Evolutionary conservation across 345 rosid species (phyloP).

Genomic region (Hibiscus syriacus): DNA sequence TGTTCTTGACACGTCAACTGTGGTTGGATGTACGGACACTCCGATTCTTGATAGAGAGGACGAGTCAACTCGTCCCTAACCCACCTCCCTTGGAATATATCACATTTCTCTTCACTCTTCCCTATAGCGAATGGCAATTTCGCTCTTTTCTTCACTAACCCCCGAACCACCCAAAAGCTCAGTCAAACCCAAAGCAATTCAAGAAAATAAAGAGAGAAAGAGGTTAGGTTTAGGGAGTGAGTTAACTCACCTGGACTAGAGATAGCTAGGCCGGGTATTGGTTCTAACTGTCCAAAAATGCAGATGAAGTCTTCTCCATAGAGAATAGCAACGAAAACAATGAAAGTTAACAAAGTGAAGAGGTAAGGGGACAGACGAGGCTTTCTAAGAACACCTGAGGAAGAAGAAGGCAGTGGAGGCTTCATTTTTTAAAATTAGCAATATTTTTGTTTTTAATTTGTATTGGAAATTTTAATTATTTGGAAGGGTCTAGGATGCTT

Average conservation of each 20-base stretch:
- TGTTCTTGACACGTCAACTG: slow-evolving; percentile 93
- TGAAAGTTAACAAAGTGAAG: slow-evolving; percentile 57
- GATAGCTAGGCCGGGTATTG: slow-evolving; percentile 17
- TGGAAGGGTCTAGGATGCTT: not conserved
- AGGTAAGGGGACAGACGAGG: slow-evolving; percentile 67
- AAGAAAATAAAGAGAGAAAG: not conserved
- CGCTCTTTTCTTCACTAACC: slow-evolving; percentile 44
- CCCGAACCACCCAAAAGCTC: slow-evolving; percentile 11
- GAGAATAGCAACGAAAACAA: slow-evolving; percentile 54
- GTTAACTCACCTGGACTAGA: slow-evolving; percentile 32
- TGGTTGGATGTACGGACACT: slow-evolving; percentile 93
- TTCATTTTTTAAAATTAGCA: slow-evolving; percentile 24
- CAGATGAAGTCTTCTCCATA: slow-evolving; percentile 74
- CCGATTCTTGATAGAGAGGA: slow-evolving; percentile 80
- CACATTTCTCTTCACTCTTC: slow-evolving; percentile 56
- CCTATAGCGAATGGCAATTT: slow-evolving; percentile 56
- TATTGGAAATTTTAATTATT: not conserved
- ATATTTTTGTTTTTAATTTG: not conserved
- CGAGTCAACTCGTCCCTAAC: slow-evolving; percentile 56
- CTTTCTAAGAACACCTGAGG: slow-evolving; percentile 41
- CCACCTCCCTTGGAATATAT: slow-evolving; percentile 80
- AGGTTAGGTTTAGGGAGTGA: too few species aligned
- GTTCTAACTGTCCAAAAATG: slow-evolving; percentile 48
- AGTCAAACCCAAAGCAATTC: not conserved
- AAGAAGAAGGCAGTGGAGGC: slow-evolving; percentile 37